Evolutionary conservation across 176 grass and related monocot species (phyloP), one percentile per base, ranked within the genome.

Genomic region (Rhynchospora breviuscula): DNA sequence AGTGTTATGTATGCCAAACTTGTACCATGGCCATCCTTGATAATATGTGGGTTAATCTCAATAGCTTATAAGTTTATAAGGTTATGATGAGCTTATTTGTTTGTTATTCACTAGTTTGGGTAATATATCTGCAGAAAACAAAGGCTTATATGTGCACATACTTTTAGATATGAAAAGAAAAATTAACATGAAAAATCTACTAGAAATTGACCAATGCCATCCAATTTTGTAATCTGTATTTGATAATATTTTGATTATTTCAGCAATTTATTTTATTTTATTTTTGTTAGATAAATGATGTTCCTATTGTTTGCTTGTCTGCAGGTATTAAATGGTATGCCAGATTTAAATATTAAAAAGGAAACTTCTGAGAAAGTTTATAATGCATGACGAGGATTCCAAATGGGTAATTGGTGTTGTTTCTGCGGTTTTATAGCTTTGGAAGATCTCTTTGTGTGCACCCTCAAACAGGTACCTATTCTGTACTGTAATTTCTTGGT

Each of bases 311-410:
- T 40, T 82, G 22, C 47, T 67, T 49, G 23, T 51, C 25, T 82
- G 43, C 60, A 82, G 80, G 46, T 82, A 51, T 82, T 82, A 82
- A 82, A 66, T 82, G 80, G 45, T 18, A 67, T 82, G 62, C 62
- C 80, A 49, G 62, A 82, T 67, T 66, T 21, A 21, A 66, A 49
- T 23, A 82, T 51, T 51, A 10, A 67, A 54, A 68, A 82, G 44
- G 58, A 54, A 35, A 67, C 53, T 29, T 17, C 17, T 46, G 62
- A 56, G 60, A 68, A 48, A 67, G 5, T 6, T 68, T 26, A 81
- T 63, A 64, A 45, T 7, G 43, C 18, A 47, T 64, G 59, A 58
- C 11, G 46, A 59, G 25, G 45, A 78, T 5, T 63, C 60, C 6
- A 23, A n/a, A 18, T 17, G 18, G 79, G 63, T 57, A 33, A 53